A percentile compares a stretch with the other conserved stretches of the same genome.
These are phyloP conservation scores for Lipomyces starkeyi DNA, from an alignment of 805 yeast genomes.

Conservation along the genomic window DNA sequence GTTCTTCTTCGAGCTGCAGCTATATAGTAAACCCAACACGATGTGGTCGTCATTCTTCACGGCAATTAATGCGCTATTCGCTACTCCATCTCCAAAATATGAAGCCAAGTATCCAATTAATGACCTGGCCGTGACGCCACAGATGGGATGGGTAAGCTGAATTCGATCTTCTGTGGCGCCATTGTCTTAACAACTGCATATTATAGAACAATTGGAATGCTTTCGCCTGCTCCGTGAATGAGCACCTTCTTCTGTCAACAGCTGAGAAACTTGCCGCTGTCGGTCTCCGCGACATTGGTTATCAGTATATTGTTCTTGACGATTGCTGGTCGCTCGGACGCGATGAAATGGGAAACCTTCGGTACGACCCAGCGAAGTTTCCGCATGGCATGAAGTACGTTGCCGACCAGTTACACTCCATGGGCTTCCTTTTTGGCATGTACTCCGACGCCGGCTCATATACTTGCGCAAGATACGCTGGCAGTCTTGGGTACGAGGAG, in stretches of 20 bases:
- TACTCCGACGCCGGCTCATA: conserved; percentile 47
- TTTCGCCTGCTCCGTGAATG: conserved; percentile 44
- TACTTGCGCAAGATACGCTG: conserved; percentile 47
- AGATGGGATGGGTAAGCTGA: too few species aligned
- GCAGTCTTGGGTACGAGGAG: conserved; percentile 45
- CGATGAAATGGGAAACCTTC: conserved; percentile 36
- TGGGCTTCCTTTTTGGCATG: conserved; percentile 45
- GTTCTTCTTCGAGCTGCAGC: too few species aligned
- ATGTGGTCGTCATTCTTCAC: too few species aligned
- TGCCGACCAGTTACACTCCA: conserved; percentile 43
- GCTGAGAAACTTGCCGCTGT: conserved; percentile 40
- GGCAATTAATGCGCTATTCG: too few species aligned
- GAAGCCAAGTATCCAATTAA: too few species aligned
- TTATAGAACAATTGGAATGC: conserved; percentile 41
- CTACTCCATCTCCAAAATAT: too few species aligned
- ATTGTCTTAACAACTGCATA: too few species aligned
- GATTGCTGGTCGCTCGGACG: conserved; percentile 45
- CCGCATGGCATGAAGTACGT: conserved; percentile 44
- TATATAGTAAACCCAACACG: too few species aligned
- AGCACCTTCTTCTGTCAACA: conserved; percentile 39
- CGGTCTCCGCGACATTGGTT: conserved; percentile 44
- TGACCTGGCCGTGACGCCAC: too few species aligned
- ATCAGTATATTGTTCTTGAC: conserved; percentile 45
- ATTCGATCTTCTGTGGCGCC: too few species aligned
- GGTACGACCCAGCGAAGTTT: conserved; percentile 41